Base-by-base conservation (phyloP, 345 rosid species). In the Luvunga scandens region DNA sequence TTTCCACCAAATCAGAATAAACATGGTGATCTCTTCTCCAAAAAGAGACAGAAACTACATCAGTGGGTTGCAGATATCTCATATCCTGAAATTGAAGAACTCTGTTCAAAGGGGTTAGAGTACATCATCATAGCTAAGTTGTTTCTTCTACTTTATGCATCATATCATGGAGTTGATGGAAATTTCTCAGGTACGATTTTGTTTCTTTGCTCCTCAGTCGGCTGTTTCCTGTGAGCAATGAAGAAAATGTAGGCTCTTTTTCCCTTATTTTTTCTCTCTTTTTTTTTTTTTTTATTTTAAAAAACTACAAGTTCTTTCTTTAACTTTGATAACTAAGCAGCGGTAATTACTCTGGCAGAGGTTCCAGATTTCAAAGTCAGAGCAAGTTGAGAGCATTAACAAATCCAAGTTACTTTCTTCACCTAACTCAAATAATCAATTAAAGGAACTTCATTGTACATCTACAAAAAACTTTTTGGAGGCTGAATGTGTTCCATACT, bases 31-130 rank as follows among this genome's bases (percentile, higher is more conserved):
- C 42, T 88, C 33, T 94, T 93, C 75, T 82, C 84, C 55, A 72
- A 63, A 72, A 91, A 87, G 89, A 89, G 93, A 80, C 80, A 83
- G 75, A 89, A 79, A 73, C 88, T 94, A 71, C 83, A 27, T 56
- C 89, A 84, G 61, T 87, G 87, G 92, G 88, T 88, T 78, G 81
- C 76, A 48, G 82, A 84, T 56, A 81, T 85, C 42, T 85, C 90
- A 72, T 81, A 78, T 83, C 82, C 93, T 82, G 90, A 85, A 83
- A 57, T 82, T 28, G 77, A 83, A 53, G 83, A 87, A 80, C 85
- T 84, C 73, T 80, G 79, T 66, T 78, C 86, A 10, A 83, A 88
- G 78, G 84, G 93, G 97, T 94, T 94, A 69, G 81, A 90, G 48
- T 69, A 77, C 71, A 39, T 65, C 39, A 63, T 24, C 39, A 28